Evolutionary conservation across 2,329 filamentous ascomycete species (phyloP), one percentile per base, ranked within the genome.

Genomic region (Basipetospora chlamydospora): DNA sequence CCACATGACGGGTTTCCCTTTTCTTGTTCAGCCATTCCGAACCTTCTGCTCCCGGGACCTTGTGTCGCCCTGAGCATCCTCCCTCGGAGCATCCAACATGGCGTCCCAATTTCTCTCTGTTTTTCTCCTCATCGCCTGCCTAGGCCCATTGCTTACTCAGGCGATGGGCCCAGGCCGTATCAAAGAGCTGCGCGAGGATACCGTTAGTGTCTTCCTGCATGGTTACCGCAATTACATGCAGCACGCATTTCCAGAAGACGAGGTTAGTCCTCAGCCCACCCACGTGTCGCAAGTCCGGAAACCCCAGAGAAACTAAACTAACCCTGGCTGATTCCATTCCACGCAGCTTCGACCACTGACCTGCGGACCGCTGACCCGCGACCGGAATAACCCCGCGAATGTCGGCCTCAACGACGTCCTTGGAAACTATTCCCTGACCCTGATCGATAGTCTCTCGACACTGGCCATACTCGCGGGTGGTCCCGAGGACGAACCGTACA

Each of bases 151-250:
- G 61, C 52, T 56, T 21, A 50, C 48, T 15, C 45, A 44, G 35
- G 64, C 67, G 25, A 77, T 79, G 72, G 63, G 63, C 28, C 58
- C 65, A n/a, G 61, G 61, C 41, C 64, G 61, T 47, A 60, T 77
- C 41, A 61, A 64, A 33, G 59, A 67, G 46, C 55, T 79, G 48
- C 66, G 74, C 37, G 64, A 62, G 44, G 67, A 75, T 40, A 76
- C 73, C 9, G 70, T 76, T 40, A 69, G 83, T 47, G 85, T 96
- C 70, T 96, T 96, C 64, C 94, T 93, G 57, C 90, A 98, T 65
- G 90, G 90, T 41, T 96, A 78, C 62, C 77, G 87, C 59, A 93
- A 88, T 57, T 98, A 98, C 63, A 90, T 95, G 77, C 61, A 73
- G 45, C 69, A 93, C 57, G 90, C 87, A 40, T 98, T 95, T 51